Evolutionary conservation across 1,284 basidiomycete genomes (phyloP).

Genomic region (Xerocomus minutiporus): DNA sequence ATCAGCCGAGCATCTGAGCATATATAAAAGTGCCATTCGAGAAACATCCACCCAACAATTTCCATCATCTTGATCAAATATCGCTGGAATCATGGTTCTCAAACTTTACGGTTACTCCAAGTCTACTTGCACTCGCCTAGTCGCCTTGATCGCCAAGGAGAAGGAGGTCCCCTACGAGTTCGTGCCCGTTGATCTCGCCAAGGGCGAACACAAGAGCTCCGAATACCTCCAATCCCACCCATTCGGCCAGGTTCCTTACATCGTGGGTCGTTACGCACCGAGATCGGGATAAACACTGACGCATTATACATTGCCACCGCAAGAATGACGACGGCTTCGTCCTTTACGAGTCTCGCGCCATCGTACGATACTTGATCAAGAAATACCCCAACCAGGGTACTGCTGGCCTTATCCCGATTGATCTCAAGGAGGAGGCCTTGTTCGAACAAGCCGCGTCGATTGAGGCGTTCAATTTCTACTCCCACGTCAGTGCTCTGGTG

Average conservation of each 20-base stretch:
- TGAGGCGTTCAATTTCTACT: constrained; percentile 41
- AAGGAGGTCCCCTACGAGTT: constrained; percentile 49
- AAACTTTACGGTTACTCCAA: constrained; percentile 42
- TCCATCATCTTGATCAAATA: not conserved
- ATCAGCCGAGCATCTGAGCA: not conserved
- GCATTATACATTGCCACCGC: not conserved
- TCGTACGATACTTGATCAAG: constrained; percentile 37
- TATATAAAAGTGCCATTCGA: not conserved
- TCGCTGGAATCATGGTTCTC: constrained; percentile 39
- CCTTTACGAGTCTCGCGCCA: constrained; percentile 42
- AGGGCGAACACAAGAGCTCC: constrained; percentile 44
- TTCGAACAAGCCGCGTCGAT: constrained; percentile 45
- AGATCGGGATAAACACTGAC: not conserved
- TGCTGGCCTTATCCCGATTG: constrained; percentile 28
- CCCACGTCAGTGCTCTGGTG: constrained; percentile 14
- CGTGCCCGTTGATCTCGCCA: constrained; percentile 37
- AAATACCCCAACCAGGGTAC: constrained; percentile 33
- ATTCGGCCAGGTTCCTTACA: constrained; percentile 60
- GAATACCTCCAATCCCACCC: constrained; percentile 49
- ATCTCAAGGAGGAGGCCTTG: constrained; percentile 32
- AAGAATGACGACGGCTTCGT: constrained; percentile 36
- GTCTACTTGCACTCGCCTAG: constrained; percentile 45
- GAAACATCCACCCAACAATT: not conserved
- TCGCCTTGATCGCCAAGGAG: constrained; percentile 43
- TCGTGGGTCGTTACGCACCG: constrained; percentile 21